Base-by-base conservation (phyloP, 192 early-diverging fungal species). In the Lunasporangiospora selenospora region DNA sequence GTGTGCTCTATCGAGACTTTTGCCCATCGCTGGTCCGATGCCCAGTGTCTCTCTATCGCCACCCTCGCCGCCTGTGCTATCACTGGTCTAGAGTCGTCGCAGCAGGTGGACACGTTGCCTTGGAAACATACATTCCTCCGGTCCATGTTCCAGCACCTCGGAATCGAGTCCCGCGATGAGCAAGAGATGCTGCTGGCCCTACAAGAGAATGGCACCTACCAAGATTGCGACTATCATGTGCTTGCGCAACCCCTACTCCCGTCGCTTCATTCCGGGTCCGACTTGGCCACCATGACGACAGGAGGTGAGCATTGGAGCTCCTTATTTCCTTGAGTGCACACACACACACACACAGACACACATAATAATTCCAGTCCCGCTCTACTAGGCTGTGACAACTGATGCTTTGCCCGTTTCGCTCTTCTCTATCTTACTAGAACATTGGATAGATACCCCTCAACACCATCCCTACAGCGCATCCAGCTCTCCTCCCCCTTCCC, bases 51-150 rank as follows among this genome's bases (percentile, higher is more conserved):
- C 42, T 62, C 59, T 12, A 61, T 73, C 34, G 69, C 69, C 18
- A 63, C 69, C 5, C 37, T 73, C 3, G 49, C 69, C 13, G 48
- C 58, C n/a, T 63, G 69, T 15, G 69, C 69, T 37, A 73, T 73
- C 48, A 63, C 60, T 13, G 37, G 60, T 4, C 61, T 73, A 27
- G 69, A 73, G 29, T 31, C 53, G 27, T 31, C 69, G 7, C 46
- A 51, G 18, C 46, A 51, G 18, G 30, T 73, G 32, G 69, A 73
- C 18, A 63, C 69, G 6, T 31, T 73, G 29, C 69, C 69, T 4
- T 73, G 69, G 69, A 73, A 73, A 47, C 69, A 73, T 31, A 58
- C 69, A 11, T 73, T 73, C 30, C 55, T 73, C 5, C 39, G 69
- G 0, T 58, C 60, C 2, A 41, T 73, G 27, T 73, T 73, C 31